Percentiles rank a stretch among this genome's conserved stretches.
Conservation (phyloP, 163 green algal genomes). For the Volvox carteri region DNA sequence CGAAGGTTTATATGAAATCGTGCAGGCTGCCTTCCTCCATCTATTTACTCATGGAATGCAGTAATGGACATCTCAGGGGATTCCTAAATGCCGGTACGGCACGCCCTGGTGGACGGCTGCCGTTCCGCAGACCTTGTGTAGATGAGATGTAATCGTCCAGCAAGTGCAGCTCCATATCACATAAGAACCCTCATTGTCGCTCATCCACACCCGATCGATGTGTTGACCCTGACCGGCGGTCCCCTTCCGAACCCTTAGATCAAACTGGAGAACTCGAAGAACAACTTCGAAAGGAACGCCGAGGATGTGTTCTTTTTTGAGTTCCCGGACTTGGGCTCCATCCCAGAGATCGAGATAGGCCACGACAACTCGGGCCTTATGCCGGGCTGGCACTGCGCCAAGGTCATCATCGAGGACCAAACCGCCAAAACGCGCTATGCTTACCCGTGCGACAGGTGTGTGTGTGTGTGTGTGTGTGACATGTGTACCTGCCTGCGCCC, state of each 20-base stretch:
- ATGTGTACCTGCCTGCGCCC: neutral
- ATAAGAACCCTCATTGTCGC: too few relatives aligned
- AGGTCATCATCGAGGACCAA: constrained; percentile 67
- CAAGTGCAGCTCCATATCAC: too few relatives aligned
- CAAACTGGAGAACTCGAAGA: constrained; percentile 67
- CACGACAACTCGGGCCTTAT: constrained; percentile 72
- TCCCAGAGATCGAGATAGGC: constrained; percentile 70
- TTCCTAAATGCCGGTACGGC: too few relatives aligned
- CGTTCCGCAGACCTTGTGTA: too few relatives aligned
- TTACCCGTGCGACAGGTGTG: constrained; percentile 76
- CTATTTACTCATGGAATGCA: neutral
- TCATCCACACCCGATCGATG: too few relatives aligned
- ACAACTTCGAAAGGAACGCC: constrained; percentile 66
- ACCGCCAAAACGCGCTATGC: constrained; percentile 55
- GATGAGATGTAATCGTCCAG: too few relatives aligned
- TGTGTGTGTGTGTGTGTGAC: neutral
- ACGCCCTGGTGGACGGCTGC: too few relatives aligned
- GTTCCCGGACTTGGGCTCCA: constrained; percentile 63
- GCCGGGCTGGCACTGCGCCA: constrained; percentile 66
- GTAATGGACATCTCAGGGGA: too few relatives aligned
- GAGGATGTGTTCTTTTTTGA: constrained; percentile 73
- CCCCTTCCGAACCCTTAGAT: constrained; percentile 8
- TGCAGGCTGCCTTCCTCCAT: neutral
- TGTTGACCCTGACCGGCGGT: too few relatives aligned
- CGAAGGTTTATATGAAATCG: too few relatives aligned